These are phyloP conservation scores for Singerocomus inundabilis DNA, from an alignment of 1,284 basidiomycete species.

Conservation along the genomic window DNA sequence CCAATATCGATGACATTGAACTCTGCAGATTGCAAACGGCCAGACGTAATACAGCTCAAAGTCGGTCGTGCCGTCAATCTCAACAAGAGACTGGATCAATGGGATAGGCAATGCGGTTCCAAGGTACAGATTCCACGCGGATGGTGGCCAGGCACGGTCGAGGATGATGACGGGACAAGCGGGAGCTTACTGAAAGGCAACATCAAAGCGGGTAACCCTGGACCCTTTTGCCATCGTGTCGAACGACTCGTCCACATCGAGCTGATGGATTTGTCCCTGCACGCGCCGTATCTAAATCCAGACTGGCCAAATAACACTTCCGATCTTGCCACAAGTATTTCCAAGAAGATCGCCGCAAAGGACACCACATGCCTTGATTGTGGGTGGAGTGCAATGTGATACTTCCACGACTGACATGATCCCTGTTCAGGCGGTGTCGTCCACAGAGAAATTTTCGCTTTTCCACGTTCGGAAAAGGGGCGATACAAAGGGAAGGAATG, in stretches of 20 bases:
- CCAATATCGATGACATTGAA: neutral
- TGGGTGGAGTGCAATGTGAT: constrained; percentile 11
- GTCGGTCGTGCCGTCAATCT: constrained; percentile 52
- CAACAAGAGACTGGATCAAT: constrained; percentile 59
- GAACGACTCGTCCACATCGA: constrained; percentile 77
- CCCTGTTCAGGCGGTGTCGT: constrained; percentile 46
- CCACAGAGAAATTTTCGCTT: constrained; percentile 77
- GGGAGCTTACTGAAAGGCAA: constrained; percentile 44
- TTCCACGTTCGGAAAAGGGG: constrained; percentile 51
- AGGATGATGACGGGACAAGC: constrained; percentile 15
- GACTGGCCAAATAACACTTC: constrained; percentile 38
- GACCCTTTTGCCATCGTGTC: constrained; percentile 44
- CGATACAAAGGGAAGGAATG: constrained; percentile 62
- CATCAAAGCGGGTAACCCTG: constrained; percentile 53
- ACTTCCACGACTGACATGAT: constrained; percentile 2
- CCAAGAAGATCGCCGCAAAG: constrained; percentile 15
- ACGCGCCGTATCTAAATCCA: constrained; percentile 57
- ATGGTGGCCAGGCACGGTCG: constrained; percentile 47
- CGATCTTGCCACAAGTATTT: neutral
- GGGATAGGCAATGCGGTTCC: constrained; percentile 66
- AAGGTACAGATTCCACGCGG: constrained; percentile 50
- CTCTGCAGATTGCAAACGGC: constrained; percentile 28
- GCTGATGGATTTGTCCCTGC: constrained; percentile 60
- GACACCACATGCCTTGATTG: constrained; percentile 36
- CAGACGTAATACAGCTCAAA: constrained; percentile 44